A percentile compares a stretch with the other conserved stretches of the same genome.
These are phyloP conservation scores for Macrophomina phaseolina DNA, from an alignment of 2,329 filamentous ascomycete genomes.

Conservation along the genomic window DNA sequence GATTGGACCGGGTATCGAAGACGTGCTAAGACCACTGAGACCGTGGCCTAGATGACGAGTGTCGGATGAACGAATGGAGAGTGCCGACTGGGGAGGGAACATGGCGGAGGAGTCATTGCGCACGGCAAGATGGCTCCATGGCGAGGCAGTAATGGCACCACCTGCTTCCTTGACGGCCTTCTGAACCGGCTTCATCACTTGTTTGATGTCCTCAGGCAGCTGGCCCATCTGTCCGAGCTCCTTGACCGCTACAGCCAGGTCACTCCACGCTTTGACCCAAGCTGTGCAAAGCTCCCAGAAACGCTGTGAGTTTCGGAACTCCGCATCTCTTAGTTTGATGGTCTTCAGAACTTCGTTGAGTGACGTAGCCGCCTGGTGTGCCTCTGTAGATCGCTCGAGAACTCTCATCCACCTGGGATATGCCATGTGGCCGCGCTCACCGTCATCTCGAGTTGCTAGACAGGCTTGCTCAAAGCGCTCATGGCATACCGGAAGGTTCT, in stretches of 20 bases:
- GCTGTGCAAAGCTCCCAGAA: slow-evolving; percentile 75
- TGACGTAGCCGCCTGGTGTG: slow-evolving; percentile 74
- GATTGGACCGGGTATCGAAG: slow-evolving; percentile 43
- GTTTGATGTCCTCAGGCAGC: slow-evolving; percentile 64
- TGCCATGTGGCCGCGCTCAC: slow-evolving; percentile 42
- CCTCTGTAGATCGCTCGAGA: slow-evolving; percentile 72
- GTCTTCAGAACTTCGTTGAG: slow-evolving; percentile 74
- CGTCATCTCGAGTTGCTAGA: slow-evolving; percentile 35
- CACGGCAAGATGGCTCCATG: slow-evolving; percentile 63
- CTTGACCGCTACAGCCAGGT: slow-evolving; percentile 68
- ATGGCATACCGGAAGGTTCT: slow-evolving; percentile 72
- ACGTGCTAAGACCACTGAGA: slow-evolving; percentile 12
- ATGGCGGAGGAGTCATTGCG: slow-evolving; percentile 23
- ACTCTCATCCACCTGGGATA: slow-evolving; percentile 59
- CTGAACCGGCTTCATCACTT: slow-evolving; percentile 79
- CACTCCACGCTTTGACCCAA: slow-evolving; percentile 72
- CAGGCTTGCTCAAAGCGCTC: slow-evolving; percentile 60
- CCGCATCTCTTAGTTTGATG: slow-evolving; percentile 85
- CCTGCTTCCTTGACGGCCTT: slow-evolving; percentile 81
- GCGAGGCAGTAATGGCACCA: slow-evolving; percentile 70
- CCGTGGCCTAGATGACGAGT: slow-evolving; percentile 20
- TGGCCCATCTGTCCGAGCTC: slow-evolving; percentile 37
- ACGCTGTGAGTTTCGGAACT: slow-evolving; percentile 68
- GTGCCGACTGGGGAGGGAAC: slow-evolving; percentile 15
- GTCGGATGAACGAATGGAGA: slow-evolving; percentile 13